Percentiles rank a stretch among this genome's conserved stretches.
Evolutionary conservation across 1,284 basidiomycete species (phyloP).

Genomic region (Boletus mariae): DNA sequence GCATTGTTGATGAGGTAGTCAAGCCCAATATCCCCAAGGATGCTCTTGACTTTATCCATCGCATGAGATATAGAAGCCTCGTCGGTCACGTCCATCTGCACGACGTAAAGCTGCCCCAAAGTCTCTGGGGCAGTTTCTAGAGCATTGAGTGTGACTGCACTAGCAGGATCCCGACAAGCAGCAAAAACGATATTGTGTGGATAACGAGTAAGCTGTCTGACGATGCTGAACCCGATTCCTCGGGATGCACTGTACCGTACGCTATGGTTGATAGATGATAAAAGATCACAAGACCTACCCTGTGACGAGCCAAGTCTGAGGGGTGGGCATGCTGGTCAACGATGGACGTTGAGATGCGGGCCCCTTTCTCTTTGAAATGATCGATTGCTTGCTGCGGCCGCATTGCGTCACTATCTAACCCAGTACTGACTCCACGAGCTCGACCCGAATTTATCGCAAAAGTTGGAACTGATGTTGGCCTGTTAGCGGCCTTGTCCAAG

Average conservation of each 20-base stretch:
- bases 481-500: too few species aligned
- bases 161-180: slow-evolving; percentile 26
- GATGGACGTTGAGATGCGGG: neutral
- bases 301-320: slow-evolving; percentile 8
- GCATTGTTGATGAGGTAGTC: slow-evolving; percentile 35
- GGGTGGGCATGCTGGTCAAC: neutral
- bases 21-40: slow-evolving; percentile 22
- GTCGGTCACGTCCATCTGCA: slow-evolving; percentile 29
- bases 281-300: slow-evolving; percentile 3
- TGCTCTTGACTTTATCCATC: slow-evolving; percentile 14
- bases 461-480: neutral
- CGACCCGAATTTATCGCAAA: neutral
- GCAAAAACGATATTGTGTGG: slow-evolving; percentile 27
- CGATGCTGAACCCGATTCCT: slow-evolving; percentile 31
- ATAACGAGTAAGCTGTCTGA: slow-evolving; percentile 21
- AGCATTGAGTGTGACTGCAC: slow-evolving; percentile 15
- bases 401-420: neutral
- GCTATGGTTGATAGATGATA: neutral
- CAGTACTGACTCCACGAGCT: neutral
- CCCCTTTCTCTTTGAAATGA: neutral
- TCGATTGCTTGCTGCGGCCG: neutral
- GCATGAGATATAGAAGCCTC: slow-evolving; percentile 23
- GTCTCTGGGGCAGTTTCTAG: slow-evolving; percentile 7
- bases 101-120: slow-evolving; percentile 19
- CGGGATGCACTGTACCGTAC: slow-evolving; percentile 21